These are phyloP conservation scores for Xerocomellus amylosporus DNA, from an alignment of 768 basidiomycete genomes.

Conservation along the genomic window DNA sequence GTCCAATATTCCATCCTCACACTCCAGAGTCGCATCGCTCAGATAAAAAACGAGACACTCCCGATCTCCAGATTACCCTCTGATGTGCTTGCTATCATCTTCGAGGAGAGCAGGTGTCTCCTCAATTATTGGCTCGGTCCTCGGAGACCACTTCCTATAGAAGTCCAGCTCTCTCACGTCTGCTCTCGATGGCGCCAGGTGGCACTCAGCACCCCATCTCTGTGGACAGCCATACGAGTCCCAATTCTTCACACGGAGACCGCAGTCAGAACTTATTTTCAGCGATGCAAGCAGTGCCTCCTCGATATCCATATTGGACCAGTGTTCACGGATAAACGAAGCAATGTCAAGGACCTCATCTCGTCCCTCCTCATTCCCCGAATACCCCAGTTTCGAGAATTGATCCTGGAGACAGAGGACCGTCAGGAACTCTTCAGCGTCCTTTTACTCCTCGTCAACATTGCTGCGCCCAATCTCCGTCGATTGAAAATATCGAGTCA, in stretches of 20 bases:
- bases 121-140: conserved; percentile 28
- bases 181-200: conserved; percentile 35
- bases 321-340: conserved; percentile 20
- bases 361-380: conserved; percentile 29
- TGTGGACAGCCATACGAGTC: conserved; percentile 37
- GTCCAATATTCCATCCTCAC: conserved; percentile 28
- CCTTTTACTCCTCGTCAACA: conserved; percentile 22
- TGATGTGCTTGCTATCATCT: conserved; percentile 34
- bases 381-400: conserved; percentile 31
- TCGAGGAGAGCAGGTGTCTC: conserved; percentile 30
- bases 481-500: conserved; percentile 31
- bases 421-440: conserved; percentile 29
- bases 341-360: conserved; percentile 28
- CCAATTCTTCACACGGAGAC: conserved; percentile 30
- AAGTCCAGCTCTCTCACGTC: conserved; percentile 38
- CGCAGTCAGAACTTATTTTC: conserved; percentile 30
- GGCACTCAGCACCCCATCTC: conserved; percentile 33
- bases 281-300: conserved; percentile 31
- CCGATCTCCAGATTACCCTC: conserved; percentile 31
- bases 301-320: conserved; percentile 34
- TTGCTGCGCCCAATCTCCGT: conserved; percentile 26
- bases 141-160: conserved; percentile 31
- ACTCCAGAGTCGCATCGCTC: conserved; percentile 33
- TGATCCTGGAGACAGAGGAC: conserved; percentile 31
- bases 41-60: conserved; percentile 30